Base-by-base conservation (phyloP, 2,329 filamentous ascomycete species). In the Pyrenophora teres region DNA sequence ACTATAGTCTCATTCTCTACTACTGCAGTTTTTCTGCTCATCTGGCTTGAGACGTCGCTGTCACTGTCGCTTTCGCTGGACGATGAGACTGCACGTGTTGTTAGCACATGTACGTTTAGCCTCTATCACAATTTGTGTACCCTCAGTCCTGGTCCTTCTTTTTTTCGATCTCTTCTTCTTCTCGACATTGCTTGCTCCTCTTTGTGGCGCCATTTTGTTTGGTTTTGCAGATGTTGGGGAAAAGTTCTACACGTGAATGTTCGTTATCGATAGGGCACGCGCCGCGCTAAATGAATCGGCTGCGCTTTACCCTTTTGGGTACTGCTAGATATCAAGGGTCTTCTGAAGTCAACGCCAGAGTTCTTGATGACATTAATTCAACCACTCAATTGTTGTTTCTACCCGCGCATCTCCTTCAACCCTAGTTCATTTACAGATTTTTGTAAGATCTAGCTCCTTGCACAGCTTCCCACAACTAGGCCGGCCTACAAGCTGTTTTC, bases 21-120 rank as follows among this genome's bases (percentile, higher is more conserved):
- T 35, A 7, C 47, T 4, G 23, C 46, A 6, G 21, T 40, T 7
- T 56, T 59, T 23, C 13, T 41, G 16, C 38, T 64, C 49, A 55
- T 59, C 38, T 57, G 50, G 10, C 42, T 54, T 8, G 59, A 50
- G 15, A 55, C 61, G 53, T 67, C 66, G 60, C 67, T 71, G 53
- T 67, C 66, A 59, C 67, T 71, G 35, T 69, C 68, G 56, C 64
- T 65, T 40, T 69, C 63, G 58, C 59, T 62, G 9, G 65, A 67
- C 23, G 69, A 71, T 13, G 69, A 72, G 16, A 68, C 59, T 60
- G 61, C 33, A 8, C 38, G 19, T 19, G 40, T 18, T 18, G 43
- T 69, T 40, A 65, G 53, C 40, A 6, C 27, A 35, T 33, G 12
- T 15, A 15, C 13, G 8, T 31, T 21, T n/a, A 18, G 5, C 4